A percentile compares a stretch with the other conserved stretches of the same genome.
Conservation (phyloP, 106 monocot species). For the Acanthochlamys bracteata region DNA sequence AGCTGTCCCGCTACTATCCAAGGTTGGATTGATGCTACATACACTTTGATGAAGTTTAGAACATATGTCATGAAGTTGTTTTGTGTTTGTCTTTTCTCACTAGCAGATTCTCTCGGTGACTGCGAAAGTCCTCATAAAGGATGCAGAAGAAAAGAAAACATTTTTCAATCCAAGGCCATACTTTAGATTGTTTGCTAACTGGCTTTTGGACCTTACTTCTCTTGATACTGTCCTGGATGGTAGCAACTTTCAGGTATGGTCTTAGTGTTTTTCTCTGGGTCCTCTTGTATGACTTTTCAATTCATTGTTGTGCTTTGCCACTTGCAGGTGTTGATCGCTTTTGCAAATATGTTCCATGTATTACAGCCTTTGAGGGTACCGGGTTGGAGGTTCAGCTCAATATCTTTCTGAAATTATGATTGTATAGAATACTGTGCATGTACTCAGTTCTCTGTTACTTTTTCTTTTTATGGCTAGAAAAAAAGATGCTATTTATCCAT, state of each 20-base stretch:
- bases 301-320: neutral
- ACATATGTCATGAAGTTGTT: too few species aligned
- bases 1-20: conserved; percentile 35
- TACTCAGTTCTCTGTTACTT: too few species aligned
- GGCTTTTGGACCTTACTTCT: conserved; percentile 67
- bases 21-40: conserved; percentile 29
- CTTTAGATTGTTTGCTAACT: conserved; percentile 86
- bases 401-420: neutral
- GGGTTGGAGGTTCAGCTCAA: conserved; percentile 60
- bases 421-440: neutral
- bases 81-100: neutral
- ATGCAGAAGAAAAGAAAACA: conserved; percentile 81
- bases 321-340: conserved; percentile 69
- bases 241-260: conserved; percentile 55
- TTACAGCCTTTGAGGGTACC: conserved; percentile 87
- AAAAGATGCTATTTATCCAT: too few species aligned
- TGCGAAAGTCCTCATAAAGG: conserved; percentile 55
- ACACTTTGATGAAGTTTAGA: too few species aligned
- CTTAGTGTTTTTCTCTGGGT: neutral
- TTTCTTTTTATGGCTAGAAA: too few species aligned
- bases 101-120: conserved; percentile 54
- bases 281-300: neutral
- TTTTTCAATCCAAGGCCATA: conserved; percentile 86
- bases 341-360: conserved; percentile 89
- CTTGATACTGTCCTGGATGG: conserved; percentile 54